Conservation (phyloP, 2,329 filamentous ascomycete species). For the Xylariaceae sp. region DNA sequence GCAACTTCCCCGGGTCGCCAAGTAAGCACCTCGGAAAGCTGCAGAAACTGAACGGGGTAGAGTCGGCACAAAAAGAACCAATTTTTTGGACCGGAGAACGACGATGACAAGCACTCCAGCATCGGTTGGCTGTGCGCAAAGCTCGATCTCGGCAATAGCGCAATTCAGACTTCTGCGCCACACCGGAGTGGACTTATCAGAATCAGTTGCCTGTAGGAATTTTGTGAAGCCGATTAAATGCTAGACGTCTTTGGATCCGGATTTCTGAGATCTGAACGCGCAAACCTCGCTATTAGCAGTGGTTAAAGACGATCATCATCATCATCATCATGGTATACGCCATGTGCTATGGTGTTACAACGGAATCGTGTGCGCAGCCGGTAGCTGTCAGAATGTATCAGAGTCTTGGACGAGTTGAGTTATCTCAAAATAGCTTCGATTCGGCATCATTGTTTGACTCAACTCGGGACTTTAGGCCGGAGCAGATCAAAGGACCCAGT, state of each 20-base stretch:
- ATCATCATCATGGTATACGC: neutral
- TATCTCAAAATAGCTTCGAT: slow-evolving; percentile 2
- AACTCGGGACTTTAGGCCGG: slow-evolving; percentile 4
- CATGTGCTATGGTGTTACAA: slow-evolving; percentile 1
- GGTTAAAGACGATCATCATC: neutral
- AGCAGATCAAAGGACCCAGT: slow-evolving; percentile 18
- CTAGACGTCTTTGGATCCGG: neutral
- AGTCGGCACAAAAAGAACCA: neutral
- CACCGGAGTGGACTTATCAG: neutral
- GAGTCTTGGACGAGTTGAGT: neutral
- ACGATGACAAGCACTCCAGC: neutral
- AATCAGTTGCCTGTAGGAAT: too few species aligned
- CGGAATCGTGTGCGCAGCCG: slow-evolving; percentile 1
- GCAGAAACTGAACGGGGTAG: slow-evolving; percentile 8
- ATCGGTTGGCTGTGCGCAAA: slow-evolving; percentile 1
- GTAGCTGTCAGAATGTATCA: neutral
- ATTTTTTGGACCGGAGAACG: neutral
- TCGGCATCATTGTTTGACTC: slow-evolving; percentile 6
- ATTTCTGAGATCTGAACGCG: slow-evolving; percentile 1
- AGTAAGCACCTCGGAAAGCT: slow-evolving; percentile 12
- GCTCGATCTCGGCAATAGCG: neutral
- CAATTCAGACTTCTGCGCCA: neutral
- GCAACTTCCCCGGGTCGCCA: slow-evolving; percentile 2
- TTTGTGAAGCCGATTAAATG: too few species aligned
- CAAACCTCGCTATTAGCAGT: neutral